Evolutionary conservation across 2,329 filamentous ascomycete species (phyloP).

Genomic region (Apiospora phragmitis): DNA sequence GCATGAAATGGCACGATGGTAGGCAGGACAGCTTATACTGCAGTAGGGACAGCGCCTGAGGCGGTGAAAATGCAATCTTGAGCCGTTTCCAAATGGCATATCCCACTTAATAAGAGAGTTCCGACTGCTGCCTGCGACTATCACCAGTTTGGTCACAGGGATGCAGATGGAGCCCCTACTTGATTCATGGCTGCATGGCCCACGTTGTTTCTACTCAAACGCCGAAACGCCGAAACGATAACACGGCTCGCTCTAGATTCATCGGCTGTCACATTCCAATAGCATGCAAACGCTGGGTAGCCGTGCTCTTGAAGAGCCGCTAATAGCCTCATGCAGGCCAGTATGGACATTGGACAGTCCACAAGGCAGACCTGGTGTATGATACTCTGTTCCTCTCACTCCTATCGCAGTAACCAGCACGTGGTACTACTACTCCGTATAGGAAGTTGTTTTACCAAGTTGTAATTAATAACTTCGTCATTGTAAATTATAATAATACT

Average conservation of each 20-base stretch:
- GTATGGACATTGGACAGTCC: too few species aligned
- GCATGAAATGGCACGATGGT: not conserved
- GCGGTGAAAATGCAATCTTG: not conserved
- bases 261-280: not conserved
- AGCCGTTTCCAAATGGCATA: not conserved
- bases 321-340: too few species aligned
- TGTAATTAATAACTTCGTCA: too few species aligned
- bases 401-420: not conserved
- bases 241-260: not conserved
- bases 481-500: too few species aligned
- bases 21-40: not conserved
- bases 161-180: conserved; percentile 1
- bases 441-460: too few species aligned
- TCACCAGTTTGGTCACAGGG: not conserved
- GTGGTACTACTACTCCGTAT: too few species aligned
- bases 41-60: not conserved
- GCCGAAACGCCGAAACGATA: not conserved
- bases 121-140: not conserved
- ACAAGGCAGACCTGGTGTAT: not conserved
- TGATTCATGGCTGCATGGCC: not conserved
- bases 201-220: not conserved
- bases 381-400: not conserved
- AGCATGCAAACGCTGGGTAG: not conserved
- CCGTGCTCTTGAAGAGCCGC: not conserved
- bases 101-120: not conserved